Evolutionary conservation across 2,329 filamentous ascomycete genomes (phyloP).

Genomic region (Talaromyces piceae): DNA sequence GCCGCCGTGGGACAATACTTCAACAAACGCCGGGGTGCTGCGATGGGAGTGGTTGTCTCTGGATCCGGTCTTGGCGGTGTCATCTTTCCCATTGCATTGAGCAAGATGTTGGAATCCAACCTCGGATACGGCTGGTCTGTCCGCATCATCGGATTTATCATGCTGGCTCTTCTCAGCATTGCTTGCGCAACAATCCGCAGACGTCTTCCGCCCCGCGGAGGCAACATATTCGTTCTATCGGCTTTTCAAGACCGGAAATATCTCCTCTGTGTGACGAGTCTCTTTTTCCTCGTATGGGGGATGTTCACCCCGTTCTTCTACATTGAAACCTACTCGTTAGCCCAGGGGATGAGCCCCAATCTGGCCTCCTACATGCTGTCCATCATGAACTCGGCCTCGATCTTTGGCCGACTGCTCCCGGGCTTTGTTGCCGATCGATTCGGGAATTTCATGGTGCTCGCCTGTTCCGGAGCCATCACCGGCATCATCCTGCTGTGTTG

Average conservation of each 20-base stretch:
- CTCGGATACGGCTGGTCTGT: constrained; percentile 46
- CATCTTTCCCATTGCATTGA: constrained; percentile 41
- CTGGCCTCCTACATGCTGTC: constrained; percentile 20
- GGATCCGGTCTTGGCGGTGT: constrained; percentile 47
- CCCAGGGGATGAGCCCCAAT: constrained; percentile 15
- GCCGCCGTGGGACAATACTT: constrained; percentile 42
- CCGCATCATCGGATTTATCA: constrained; percentile 44
- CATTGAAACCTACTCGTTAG: constrained; percentile 19
- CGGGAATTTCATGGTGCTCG: constrained; percentile 23
- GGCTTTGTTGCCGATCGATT: constrained; percentile 26
- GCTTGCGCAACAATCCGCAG: constrained; percentile 21
- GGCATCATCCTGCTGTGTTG: constrained; percentile 24
- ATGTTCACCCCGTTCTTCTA: constrained; percentile 27
- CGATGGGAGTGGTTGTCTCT: constrained; percentile 38
- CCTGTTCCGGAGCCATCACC: constrained; percentile 15
- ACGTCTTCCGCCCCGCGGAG: constrained; percentile 17
- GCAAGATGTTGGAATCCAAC: constrained; percentile 40
- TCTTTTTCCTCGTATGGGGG: constrained; percentile 20
- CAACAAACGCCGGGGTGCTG: constrained; percentile 37
- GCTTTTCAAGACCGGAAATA: constrained; percentile 18
- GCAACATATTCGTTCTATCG: constrained; percentile 13
- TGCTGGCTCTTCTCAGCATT: constrained; percentile 38
- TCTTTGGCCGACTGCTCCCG: constrained; percentile 27
- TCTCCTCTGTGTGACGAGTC: constrained; percentile 12
- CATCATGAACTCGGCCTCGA: constrained; percentile 27